These are phyloP conservation scores for Suhomyces prunicola DNA, from an alignment of 805 yeast species.

Conservation along the genomic window DNA sequence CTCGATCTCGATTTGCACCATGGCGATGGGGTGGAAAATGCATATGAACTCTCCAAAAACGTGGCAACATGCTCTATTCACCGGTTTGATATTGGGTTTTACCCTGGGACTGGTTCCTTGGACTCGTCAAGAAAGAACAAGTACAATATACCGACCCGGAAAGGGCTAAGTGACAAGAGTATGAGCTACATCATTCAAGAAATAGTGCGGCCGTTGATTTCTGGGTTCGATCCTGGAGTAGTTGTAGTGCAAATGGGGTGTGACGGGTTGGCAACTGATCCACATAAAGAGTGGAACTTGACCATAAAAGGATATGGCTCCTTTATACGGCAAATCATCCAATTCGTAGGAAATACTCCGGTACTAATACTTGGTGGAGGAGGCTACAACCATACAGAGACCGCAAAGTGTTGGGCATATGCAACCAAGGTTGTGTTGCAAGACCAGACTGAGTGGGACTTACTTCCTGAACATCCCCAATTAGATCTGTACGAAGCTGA, in stretches of 20 bases:
- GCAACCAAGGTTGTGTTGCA: slow-evolving; percentile 28
- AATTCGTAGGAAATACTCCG: slow-evolving; percentile 26
- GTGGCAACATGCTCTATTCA: slow-evolving; percentile 66
- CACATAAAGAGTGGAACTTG: slow-evolving; percentile 66
- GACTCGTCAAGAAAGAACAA: slow-evolving; percentile 30
- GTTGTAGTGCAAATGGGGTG: slow-evolving; percentile 69
- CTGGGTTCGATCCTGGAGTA: slow-evolving; percentile 44
- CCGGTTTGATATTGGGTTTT: slow-evolving; percentile 62
- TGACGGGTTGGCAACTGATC: slow-evolving; percentile 70
- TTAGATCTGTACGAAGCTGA: slow-evolving; percentile 43
- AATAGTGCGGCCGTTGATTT: slow-evolving; percentile 43
- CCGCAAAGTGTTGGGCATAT: slow-evolving; percentile 60
- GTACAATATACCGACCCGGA: slow-evolving; percentile 54
- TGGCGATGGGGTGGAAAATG: slow-evolving; percentile 75
- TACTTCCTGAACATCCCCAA: slow-evolving; percentile 50
- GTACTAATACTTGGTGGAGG: slow-evolving; percentile 69
- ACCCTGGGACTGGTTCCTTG: slow-evolving; percentile 64
- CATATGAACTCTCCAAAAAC: slow-evolving; percentile 52
- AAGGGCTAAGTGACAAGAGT: slow-evolving; percentile 52
- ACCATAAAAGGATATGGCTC: slow-evolving; percentile 48
- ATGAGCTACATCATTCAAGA: slow-evolving; percentile 35
- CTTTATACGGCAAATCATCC: slow-evolving; percentile 27
- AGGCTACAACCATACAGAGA: slow-evolving; percentile 63
- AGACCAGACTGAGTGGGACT: slow-evolving; percentile 32
- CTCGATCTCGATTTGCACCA: slow-evolving; percentile 75